phyloP scores from a whole-genome alignment of 108 stramenopile species.

The Nitzschia sp. region DNA sequence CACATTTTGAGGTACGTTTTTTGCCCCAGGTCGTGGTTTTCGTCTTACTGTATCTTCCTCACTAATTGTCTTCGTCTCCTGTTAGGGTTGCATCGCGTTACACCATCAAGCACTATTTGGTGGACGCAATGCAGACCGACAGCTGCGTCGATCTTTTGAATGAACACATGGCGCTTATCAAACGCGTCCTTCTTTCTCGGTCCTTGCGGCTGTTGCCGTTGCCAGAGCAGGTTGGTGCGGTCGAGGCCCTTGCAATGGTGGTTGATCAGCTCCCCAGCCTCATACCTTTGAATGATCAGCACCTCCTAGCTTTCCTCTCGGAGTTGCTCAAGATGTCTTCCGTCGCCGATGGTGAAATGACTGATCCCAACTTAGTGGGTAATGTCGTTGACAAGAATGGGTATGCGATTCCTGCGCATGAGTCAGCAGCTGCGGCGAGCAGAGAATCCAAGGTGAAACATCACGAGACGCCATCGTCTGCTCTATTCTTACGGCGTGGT shows the following conservation, averaged over 20 bases:
- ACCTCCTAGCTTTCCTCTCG: slow-evolving; percentile 72
- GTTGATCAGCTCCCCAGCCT: slow-evolving; percentile 59
- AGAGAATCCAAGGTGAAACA: slow-evolving; percentile 20
- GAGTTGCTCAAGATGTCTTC: slow-evolving; percentile 84
- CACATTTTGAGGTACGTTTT: slow-evolving; percentile 65
- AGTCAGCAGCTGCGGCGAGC: background rate
- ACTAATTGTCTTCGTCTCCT: background rate
- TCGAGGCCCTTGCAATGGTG: slow-evolving; percentile 72
- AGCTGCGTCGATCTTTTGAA: slow-evolving; percentile 6
- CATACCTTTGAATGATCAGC: slow-evolving; percentile 64
- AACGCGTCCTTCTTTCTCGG: slow-evolving; percentile 71
- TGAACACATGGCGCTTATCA: slow-evolving; percentile 38
- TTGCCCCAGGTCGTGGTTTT: background rate
- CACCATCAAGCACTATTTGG: slow-evolving; percentile 44
- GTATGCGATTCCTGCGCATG: slow-evolving; percentile 48
- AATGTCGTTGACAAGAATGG: slow-evolving; percentile 83
- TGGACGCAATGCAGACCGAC: slow-evolving; percentile 10
- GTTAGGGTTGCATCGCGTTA: slow-evolving; percentile 61
- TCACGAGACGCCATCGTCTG: slow-evolving; percentile 37
- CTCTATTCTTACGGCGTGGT: slow-evolving; percentile 62
- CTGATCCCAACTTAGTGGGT: slow-evolving; percentile 54
- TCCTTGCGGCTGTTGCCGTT: slow-evolving; percentile 71
- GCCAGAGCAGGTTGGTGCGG: slow-evolving; percentile 73
- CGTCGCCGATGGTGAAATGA: slow-evolving; percentile 88
- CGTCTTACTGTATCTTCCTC: background rate